Percentiles rank a stretch among this genome's conserved stretches.
phyloP scores from a whole-genome alignment of 257 asterid genomes.

The Nyctanthes arbortristis region DNA sequence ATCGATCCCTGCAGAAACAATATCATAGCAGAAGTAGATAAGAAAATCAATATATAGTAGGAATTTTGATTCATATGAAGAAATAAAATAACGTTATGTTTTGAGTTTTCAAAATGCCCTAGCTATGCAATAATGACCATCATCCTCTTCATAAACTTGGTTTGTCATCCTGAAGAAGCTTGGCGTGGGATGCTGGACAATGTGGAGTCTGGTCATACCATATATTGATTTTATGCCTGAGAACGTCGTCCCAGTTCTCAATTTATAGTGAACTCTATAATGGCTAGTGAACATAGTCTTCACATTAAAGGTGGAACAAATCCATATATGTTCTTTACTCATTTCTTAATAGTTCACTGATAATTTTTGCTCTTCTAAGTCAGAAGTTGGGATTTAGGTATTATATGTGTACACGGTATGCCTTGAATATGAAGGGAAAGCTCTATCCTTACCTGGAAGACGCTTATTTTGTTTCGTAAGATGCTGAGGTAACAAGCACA shows the following conservation, averaged over 20 bases:
- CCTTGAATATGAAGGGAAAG: background rate
- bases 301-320: background rate
- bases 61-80: background rate
- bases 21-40: background rate
- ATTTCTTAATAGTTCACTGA: background rate
- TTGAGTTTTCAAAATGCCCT: background rate
- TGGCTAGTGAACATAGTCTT: background rate
- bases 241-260: background rate
- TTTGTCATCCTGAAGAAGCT: background rate
- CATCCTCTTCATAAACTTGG: background rate
- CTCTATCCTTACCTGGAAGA: conserved; percentile 54
- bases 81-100: background rate
- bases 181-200: background rate
- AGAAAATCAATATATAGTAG: background rate
- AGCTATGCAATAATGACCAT: background rate
- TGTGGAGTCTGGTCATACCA: too few species aligned
- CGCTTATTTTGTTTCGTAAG: conserved; percentile 54
- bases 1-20: conserved; percentile 43
- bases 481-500: conserved; percentile 92
- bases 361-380: background rate
- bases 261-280: too few species aligned
- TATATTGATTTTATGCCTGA: too few species aligned
- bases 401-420: background rate
- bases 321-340: background rate
- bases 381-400: background rate